These are phyloP conservation scores for Fusarium continuum DNA, from an alignment of 2,329 filamentous ascomycete species.

Conservation along the genomic window DNA sequence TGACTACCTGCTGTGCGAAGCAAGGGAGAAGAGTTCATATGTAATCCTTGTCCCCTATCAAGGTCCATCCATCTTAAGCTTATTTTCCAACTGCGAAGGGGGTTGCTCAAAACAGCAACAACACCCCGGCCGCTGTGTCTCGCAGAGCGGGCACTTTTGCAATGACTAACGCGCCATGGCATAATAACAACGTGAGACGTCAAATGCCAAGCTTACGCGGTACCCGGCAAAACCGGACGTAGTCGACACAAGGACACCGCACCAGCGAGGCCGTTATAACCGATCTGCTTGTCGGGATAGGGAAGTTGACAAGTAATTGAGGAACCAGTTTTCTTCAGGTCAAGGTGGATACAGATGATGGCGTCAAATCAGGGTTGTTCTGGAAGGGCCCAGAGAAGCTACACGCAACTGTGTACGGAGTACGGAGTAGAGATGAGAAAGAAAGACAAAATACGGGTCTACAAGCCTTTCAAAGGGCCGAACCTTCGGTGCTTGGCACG, in stretches of 20 bases:
- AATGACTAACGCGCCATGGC: conserved; percentile 14
- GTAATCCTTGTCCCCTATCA: conserved; percentile 33
- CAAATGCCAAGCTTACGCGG: conserved; percentile 36
- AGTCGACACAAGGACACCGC: conserved; percentile 7
- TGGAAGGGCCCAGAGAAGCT: neutral
- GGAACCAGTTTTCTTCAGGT: conserved; percentile 12
- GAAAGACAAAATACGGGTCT: neutral
- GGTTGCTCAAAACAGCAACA: conserved; percentile 18
- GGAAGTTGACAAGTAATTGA: neutral
- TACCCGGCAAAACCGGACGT: conserved; percentile 42
- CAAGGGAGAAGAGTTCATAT: conserved; percentile 6
- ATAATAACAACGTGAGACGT: conserved; percentile 21
- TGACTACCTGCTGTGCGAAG: neutral
- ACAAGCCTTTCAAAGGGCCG: conserved; percentile 21
- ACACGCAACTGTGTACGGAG: too few species aligned
- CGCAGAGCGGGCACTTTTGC: conserved; percentile 22
- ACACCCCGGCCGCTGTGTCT: conserved; percentile 2
- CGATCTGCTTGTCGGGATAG: conserved; percentile 18
- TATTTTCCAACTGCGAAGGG: conserved; percentile 36
- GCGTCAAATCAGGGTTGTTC: neutral
- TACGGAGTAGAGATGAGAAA: too few species aligned
- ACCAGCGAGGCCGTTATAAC: conserved; percentile 35
- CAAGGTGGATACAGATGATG: conserved; percentile 2
- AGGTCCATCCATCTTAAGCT: conserved; percentile 41
- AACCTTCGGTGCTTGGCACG: conserved; percentile 38